Evolutionary conservation across 495 filamentous ascomycete genomes (phyloP).

Genomic region (Hypoxylon trugodes): DNA sequence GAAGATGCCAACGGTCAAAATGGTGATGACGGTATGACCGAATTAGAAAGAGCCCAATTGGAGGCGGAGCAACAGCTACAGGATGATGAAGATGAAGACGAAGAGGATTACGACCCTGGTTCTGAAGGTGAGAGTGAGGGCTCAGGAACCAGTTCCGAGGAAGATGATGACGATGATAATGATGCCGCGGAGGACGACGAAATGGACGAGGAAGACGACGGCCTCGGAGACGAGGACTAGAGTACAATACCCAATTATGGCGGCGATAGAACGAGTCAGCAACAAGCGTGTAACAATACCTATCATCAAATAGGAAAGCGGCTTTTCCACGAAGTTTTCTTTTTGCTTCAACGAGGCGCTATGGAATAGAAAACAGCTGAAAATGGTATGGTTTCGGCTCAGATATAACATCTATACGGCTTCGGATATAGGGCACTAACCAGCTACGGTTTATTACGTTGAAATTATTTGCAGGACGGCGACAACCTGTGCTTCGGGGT

Average conservation of each 20-base stretch:
- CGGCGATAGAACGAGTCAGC: background rate
- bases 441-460: background rate
- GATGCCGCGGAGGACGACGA: conserved; percentile 58
- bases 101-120: conserved; percentile 89
- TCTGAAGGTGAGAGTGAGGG: conserved; percentile 79
- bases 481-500: too few relatives aligned
- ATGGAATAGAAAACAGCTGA: background rate
- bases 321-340: background rate
- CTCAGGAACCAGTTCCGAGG: conserved; percentile 63
- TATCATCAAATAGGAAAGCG: background rate
- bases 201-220: conserved; percentile 55
- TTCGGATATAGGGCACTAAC: too few relatives aligned
- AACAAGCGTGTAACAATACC: conserved; percentile 1
- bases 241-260: conserved; percentile 11
- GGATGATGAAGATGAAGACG: conserved; percentile 82
- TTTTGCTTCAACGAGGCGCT: background rate
- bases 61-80: conserved; percentile 61
- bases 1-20: conserved; percentile 58
- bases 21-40: conserved; percentile 73
- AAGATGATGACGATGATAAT: conserved; percentile 60
- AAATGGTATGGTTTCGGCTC: conserved; percentile 1
- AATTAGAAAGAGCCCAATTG: conserved; percentile 61
- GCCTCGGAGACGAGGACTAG: conserved; percentile 28
- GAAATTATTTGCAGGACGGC: too few relatives aligned
- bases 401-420: background rate